Evolutionary conservation across 352 stramenopile genomes (phyloP).

Genomic region (Pythium plurisporium): DNA sequence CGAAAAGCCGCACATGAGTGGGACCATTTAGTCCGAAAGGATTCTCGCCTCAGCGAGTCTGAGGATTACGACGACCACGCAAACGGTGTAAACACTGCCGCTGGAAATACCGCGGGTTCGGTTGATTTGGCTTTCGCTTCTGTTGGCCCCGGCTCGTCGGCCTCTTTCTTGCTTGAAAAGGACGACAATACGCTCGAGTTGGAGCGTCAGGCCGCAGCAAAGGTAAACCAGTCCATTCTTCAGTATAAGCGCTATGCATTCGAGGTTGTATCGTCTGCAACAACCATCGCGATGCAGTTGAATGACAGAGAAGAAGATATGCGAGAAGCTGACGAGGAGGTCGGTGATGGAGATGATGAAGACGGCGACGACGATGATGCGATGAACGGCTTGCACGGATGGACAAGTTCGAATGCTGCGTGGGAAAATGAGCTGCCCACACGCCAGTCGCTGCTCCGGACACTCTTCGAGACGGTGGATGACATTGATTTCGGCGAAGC

Average conservation of each 20-base stretch:
- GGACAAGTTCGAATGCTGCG: background rate
- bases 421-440: conserved; percentile 46
- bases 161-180: conserved; percentile 70
- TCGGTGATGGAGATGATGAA: conserved; percentile 15
- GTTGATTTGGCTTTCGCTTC: background rate
- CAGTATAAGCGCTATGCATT: conserved; percentile 77
- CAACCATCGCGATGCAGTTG: conserved; percentile 54
- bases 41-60: conserved; percentile 51
- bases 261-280: conserved; percentile 52
- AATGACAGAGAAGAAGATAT: conserved; percentile 13
- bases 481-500: conserved; percentile 69
- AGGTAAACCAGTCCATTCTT: conserved; percentile 60
- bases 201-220: conserved; percentile 58
- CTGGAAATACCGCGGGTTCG: background rate
- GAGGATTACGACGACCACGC: conserved; percentile 64
- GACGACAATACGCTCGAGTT: conserved; percentile 81
- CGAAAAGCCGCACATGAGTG: conserved; percentile 45
- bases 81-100: background rate
- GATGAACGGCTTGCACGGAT: background rate
- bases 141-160: background rate
- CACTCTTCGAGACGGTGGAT: conserved; percentile 69
- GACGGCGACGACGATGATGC: conserved; percentile 14
- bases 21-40: conserved; percentile 49
- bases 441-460: conserved; percentile 48
- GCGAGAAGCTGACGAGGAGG: conserved; percentile 2